Evolutionary conservation across 192 early-diverging fungal species (phyloP).

Genomic region (Coemansia sp.): DNA sequence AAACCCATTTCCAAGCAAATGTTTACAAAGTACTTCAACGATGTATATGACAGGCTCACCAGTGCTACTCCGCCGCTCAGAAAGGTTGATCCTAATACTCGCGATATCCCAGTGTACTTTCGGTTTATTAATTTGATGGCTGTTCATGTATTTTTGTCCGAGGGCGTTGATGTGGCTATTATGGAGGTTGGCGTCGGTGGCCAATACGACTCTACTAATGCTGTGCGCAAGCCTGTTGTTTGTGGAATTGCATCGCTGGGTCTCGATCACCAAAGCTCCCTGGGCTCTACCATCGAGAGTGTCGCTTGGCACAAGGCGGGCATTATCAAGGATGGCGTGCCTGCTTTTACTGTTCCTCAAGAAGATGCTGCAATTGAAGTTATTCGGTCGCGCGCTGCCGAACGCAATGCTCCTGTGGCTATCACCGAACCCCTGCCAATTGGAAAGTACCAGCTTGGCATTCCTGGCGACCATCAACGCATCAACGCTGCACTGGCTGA

Average conservation of each 20-base stretch:
- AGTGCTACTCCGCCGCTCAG: constrained; percentile 21
- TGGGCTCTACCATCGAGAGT: constrained; percentile 72
- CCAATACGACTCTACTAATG: constrained; percentile 80
- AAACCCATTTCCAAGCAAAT: constrained; percentile 68
- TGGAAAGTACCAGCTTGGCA: constrained; percentile 53
- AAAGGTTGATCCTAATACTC: constrained; percentile 21
- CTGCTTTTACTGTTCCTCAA: constrained; percentile 75
- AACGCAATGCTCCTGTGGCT: constrained; percentile 56
- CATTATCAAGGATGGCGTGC: constrained; percentile 73
- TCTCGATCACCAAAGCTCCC: constrained; percentile 69
- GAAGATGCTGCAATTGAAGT: constrained; percentile 65
- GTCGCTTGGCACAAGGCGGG: constrained; percentile 88
- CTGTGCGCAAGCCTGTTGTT: constrained; percentile 74
- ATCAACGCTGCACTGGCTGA: constrained; percentile 83
- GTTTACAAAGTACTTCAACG: constrained; percentile 87
- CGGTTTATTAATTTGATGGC: constrained; percentile 89
- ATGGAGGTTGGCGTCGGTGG: constrained; percentile 85
- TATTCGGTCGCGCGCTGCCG: constrained; percentile 66
- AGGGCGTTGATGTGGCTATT: constrained; percentile 79
- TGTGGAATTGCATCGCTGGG: constrained; percentile 81
- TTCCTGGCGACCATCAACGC: constrained; percentile 82
- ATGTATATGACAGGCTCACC: constrained; percentile 78
- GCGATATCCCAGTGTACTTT: constrained; percentile 76
- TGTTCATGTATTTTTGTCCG: constrained; percentile 81
- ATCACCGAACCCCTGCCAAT: constrained; percentile 22